phyloP scores from a whole-genome alignment of 805 yeast species.

The Saturnispora halmiae region DNA sequence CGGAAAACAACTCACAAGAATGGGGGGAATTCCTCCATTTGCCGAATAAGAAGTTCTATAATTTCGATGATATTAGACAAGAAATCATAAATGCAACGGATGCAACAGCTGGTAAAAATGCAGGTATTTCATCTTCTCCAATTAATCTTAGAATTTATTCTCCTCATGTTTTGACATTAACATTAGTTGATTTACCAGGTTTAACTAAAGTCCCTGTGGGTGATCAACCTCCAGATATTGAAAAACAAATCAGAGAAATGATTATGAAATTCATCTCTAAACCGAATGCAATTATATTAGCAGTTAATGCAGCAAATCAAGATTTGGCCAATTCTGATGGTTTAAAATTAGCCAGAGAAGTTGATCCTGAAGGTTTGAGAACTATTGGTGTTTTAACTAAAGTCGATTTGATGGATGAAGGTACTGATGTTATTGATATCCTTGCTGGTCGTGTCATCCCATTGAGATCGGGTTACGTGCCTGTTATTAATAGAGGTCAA shows the following conservation, averaged over 20 bases:
- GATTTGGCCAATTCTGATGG: constrained; percentile 98
- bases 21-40: constrained; percentile 97
- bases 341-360: constrained; percentile 91
- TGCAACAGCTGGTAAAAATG: constrained; percentile 67
- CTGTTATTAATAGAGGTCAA: constrained; percentile 96
- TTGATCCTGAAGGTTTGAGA: constrained; percentile 92
- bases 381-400: constrained; percentile 96
- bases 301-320: constrained; percentile 93
- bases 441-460: constrained; percentile 94
- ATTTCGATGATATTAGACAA: constrained; percentile 78
- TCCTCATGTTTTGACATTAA: constrained; percentile 87
- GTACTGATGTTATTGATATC: constrained; percentile 94
- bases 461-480: constrained; percentile 89
- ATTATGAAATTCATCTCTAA: constrained; percentile 86
- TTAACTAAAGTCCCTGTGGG: constrained; percentile 98
- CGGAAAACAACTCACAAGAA: constrained; percentile 71
- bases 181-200: constrained; percentile 95
- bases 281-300: constrained; percentile 89
- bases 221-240: constrained; percentile 97
- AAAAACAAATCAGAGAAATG: constrained; percentile 88
- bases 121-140: constrained; percentile 88
- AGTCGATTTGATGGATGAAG: constrained; percentile 95
- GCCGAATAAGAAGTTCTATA: constrained; percentile 80
- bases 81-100: constrained; percentile 93
- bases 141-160: constrained; percentile 88